A percentile compares a stretch with the other conserved stretches of the same genome.
phyloP scores from a whole-genome alignment of 345 rosid genomes.

The Populus davidiana region DNA sequence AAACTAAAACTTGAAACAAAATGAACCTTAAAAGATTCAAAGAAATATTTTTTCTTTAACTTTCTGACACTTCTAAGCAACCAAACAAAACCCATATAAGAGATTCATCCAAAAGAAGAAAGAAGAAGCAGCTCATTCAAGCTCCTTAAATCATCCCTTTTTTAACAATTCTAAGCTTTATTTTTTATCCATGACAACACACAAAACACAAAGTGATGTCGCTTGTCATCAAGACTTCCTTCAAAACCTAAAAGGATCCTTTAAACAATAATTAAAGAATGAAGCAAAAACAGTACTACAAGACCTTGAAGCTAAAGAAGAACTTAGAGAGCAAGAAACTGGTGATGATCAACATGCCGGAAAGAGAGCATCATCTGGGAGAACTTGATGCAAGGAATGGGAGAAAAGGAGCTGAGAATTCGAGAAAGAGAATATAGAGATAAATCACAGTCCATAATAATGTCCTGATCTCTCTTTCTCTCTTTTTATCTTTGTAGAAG shows the following conservation, averaged over 20 bases:
- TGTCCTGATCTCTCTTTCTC: not conserved
- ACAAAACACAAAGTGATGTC: not conserved
- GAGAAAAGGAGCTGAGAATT: constrained; percentile 29
- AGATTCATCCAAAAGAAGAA: not conserved
- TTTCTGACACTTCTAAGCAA: constrained; percentile 7
- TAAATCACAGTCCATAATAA: constrained; percentile 37
- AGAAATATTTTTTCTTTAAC: not conserved
- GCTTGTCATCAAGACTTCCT: not conserved
- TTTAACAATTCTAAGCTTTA: not conserved
- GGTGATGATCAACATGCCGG: constrained; percentile 14
- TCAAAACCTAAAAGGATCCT: constrained; percentile 5
- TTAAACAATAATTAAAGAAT: not conserved
- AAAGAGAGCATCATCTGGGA: constrained; percentile 28
- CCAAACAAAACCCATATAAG: constrained; percentile 12
- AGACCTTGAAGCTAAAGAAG: constrained; percentile 14
- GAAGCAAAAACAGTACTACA: constrained; percentile 8
- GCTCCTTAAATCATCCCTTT: not conserved
- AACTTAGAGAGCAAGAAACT: constrained; percentile 23
- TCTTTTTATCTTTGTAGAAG: constrained; percentile 32
- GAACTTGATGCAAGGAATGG: constrained; percentile 23
- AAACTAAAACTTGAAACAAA: not conserved
- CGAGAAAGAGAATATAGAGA: constrained; percentile 19
- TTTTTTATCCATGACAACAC: not conserved
- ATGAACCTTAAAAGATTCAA: not conserved
- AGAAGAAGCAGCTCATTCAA: not conserved